Base-by-base conservation (phyloP, 768 basidiomycete species). In the Postia placenta region DNA sequence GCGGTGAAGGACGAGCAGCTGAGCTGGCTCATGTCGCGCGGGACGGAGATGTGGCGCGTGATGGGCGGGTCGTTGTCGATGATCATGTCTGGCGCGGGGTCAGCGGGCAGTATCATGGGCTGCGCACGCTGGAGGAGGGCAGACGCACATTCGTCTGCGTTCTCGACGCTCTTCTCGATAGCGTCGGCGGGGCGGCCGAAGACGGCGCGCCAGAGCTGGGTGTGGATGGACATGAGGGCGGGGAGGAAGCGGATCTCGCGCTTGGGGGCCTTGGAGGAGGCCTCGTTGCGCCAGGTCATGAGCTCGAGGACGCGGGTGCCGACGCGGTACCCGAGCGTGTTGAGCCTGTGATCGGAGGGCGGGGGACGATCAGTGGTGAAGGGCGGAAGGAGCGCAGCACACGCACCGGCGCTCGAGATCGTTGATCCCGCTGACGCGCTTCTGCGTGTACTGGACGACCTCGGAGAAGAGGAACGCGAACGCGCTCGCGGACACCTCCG, bases 1-100 rank as follows among this genome's bases (percentile, higher is more conserved):
- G 96, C 96, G 0, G 92, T 92, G 62, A 95, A 88, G 2, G 96
- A 97, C n/a, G 92, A 96, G 62, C 93, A 97, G 59, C 88, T 94
- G 33, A 99, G 75, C 60, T 88, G 84, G 60, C 84, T 89, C 81
- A 99, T 83, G 63, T 99, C 96, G 58, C 81, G 82, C 19, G 96
- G 96, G 12, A 98, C 88, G 25, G 92, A 92, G 52, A 99, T 91
- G 56, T 91, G 77, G 50, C 91, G 83, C 54, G 96, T 94, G 55
- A 97, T 75, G 19, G 85, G 79, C 11, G 96, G 94, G 62, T 94
- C 89, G 65, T 99, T 97, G 74, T 97, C 88, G 51, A 95, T 87
- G 55, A 99, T 88, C 96, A 98, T 98, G 68, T 97, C 92, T 95
- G 56, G 28, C 4, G 27, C 14, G 39, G 20, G 6, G 35, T 26